These are phyloP conservation scores for Sporothrix euskadiensis DNA, from an alignment of 2,329 filamentous ascomycete species.

Conservation along the genomic window DNA sequence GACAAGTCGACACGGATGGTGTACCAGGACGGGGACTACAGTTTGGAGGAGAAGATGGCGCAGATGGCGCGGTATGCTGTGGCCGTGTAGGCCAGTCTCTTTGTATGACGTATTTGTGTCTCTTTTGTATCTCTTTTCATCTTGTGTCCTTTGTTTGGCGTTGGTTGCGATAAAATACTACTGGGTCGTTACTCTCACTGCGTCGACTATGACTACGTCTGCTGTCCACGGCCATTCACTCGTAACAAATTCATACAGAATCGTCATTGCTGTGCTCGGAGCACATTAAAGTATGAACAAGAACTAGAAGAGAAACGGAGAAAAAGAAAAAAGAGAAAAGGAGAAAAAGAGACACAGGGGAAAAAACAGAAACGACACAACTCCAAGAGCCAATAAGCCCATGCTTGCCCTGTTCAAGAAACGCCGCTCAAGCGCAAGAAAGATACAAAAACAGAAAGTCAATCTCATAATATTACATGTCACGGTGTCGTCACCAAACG, in stretches of 20 bases:
- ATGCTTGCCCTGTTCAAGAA: background rate
- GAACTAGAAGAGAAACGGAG: background rate
- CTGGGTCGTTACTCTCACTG: background rate
- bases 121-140: background rate
- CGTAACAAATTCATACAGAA: background rate
- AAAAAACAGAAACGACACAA: background rate
- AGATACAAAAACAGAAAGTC: background rate
- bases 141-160: background rate
- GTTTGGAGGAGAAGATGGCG: slow-evolving; percentile 89
- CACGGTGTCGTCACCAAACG: background rate
- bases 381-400: slow-evolving; percentile 4
- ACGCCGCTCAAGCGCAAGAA: background rate
- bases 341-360: background rate
- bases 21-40: slow-evolving; percentile 76
- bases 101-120: too few species aligned
- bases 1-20: slow-evolving; percentile 64
- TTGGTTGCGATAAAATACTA: slow-evolving; percentile 9
- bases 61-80: slow-evolving; percentile 69
- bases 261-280: background rate
- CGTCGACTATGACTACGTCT: background rate
- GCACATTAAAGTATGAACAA: slow-evolving; percentile 4
- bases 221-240: background rate
- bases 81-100: background rate
- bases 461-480: slow-evolving; percentile 16
- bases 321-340: background rate